phyloP scores from a whole-genome alignment of 176 grass and related monocot genomes.

The Thalia dealbata region DNA sequence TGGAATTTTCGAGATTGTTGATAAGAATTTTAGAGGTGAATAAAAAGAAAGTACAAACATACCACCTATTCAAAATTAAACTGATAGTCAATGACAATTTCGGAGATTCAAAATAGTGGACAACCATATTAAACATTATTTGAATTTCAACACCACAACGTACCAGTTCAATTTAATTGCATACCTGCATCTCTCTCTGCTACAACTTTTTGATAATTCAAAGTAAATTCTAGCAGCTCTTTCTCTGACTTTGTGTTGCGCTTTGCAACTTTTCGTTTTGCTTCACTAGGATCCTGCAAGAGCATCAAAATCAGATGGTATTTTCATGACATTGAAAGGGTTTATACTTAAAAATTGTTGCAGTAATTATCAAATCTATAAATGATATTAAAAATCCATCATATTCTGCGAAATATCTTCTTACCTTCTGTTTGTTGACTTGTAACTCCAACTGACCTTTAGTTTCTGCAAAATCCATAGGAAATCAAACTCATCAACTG shows the following conservation, averaged over 20 bases:
- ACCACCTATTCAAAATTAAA: background rate
- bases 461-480: slow-evolving; percentile 30
- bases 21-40: too few relatives aligned
- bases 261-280: slow-evolving; percentile 64
- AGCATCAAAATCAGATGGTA: slow-evolving; percentile 21
- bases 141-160: background rate
- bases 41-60: too few relatives aligned
- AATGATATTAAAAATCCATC: slow-evolving; percentile 14
- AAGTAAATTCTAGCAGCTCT: slow-evolving; percentile 72
- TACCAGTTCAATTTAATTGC: slow-evolving; percentile 6
- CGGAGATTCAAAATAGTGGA: background rate
- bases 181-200: slow-evolving; percentile 88
- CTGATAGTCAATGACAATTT: background rate
- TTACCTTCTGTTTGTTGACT: slow-evolving; percentile 32
- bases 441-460: slow-evolving; percentile 30
- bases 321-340: background rate
- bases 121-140: background rate
- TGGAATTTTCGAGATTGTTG: too few relatives aligned
- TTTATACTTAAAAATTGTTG: too few relatives aligned
- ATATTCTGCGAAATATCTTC: slow-evolving; percentile 27
- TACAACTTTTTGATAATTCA: slow-evolving; percentile 66
- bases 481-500: background rate
- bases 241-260: slow-evolving; percentile 62
- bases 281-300: slow-evolving; percentile 49
- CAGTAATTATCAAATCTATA: slow-evolving; percentile 1